Percentiles rank a stretch among this genome's conserved stretches.
These are phyloP conservation scores for Neltuma alba DNA, from an alignment of 306 rosid species.

Conservation along the genomic window DNA sequence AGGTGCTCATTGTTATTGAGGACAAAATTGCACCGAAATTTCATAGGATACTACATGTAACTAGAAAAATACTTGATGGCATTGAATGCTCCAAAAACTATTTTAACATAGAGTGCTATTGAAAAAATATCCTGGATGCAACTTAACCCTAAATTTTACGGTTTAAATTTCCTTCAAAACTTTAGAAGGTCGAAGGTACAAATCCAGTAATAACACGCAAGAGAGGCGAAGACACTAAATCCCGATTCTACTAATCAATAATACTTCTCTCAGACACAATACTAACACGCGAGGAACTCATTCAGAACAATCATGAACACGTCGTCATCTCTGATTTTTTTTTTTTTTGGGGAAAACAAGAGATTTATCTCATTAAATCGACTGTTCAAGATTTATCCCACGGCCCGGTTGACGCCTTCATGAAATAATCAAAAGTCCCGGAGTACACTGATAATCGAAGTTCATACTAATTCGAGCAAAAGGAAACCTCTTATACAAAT, in stretches of 20 bases:
- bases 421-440: neutral
- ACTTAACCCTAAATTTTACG: too few relatives aligned
- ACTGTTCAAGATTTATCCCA: slow-evolving; percentile 2
- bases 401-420: slow-evolving; percentile 12
- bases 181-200: neutral
- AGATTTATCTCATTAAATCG: neutral
- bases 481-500: slow-evolving; percentile 2
- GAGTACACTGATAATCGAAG: slow-evolving; percentile 9
- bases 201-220: neutral
- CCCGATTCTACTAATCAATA: slow-evolving; percentile 5
- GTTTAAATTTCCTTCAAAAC: neutral
- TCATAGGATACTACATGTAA: too few relatives aligned
- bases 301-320: neutral
- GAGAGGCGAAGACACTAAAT: slow-evolving; percentile 26
- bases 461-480: slow-evolving; percentile 19
- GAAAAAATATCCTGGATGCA: too few relatives aligned
- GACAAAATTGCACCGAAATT: too few relatives aligned
- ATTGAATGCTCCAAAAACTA: too few relatives aligned
- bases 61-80: too few relatives aligned
- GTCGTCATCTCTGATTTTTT: neutral
- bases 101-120: too few relatives aligned
- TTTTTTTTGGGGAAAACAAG: neutral
- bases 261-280: neutral
- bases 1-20: too few relatives aligned
- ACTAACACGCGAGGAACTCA: neutral